Base-by-base conservation (phyloP, 2,329 filamentous ascomycete genomes). In the Bertia moriformis region DNA sequence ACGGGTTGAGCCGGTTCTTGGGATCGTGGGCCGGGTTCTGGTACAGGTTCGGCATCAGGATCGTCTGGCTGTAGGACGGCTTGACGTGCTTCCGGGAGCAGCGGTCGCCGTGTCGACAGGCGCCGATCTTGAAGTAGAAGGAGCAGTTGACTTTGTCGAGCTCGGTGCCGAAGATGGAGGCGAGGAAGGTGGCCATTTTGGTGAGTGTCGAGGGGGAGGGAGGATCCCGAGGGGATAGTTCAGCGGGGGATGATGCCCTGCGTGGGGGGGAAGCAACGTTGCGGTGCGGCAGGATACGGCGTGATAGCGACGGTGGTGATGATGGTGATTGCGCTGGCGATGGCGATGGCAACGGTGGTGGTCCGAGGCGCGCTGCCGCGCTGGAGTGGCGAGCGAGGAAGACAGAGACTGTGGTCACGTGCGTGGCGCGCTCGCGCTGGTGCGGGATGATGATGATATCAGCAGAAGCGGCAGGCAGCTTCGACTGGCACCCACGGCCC, bases 71-170 rank as follows among this genome's bases (percentile, higher is more conserved):
- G 74, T 98, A 98, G 17, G 87, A 94, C 1, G 91, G 91, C 68
- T 98, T 98, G 69, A 98, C 91, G 65, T 98, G 91, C 64, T 98
- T 98, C 52, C 91, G 81, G 45, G 84, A 93, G 73, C 91, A 98
- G 55, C 91, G 85, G 66, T 98, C 91, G 57, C 91, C 91, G 71
- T 98, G 91, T 45, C 91, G 82, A 69, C 91, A 98, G 40, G 91
- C 91, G 59, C 91, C 91, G 62, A 98, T 98, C 70, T 98, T 98
- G 83, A 95, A 88, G 77, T 98, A 98, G 76, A 98, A 98, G 42
- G 83, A 91, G 75, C 91, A 95, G 74, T 96, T 95, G 69, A 95
- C 88, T 59, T 89, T 98, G 78, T 98, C 91, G 63, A 96, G 91
- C 73, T 98, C 91, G 19, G 91, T 98, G 55, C 91, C 91, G 71